Percentiles rank a stretch among this genome's conserved stretches.
These are phyloP conservation scores for Beverwykella pulmonaria DNA, from an alignment of 495 filamentous ascomycete genomes.

Conservation along the genomic window DNA sequence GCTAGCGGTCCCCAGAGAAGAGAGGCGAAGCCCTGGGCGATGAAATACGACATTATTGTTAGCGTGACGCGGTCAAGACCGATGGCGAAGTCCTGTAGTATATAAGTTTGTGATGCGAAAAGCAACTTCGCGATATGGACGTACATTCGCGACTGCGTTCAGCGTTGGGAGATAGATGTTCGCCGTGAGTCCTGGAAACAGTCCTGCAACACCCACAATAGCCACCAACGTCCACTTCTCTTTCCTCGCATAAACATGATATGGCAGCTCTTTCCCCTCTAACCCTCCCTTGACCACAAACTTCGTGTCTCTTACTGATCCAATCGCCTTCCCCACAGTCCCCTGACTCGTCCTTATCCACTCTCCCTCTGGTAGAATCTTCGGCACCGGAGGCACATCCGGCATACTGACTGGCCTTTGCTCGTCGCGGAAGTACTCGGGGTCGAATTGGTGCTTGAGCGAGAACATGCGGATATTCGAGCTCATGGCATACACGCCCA, in stretches of 20 bases:
- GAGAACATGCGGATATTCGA: constrained; percentile 16
- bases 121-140: background rate
- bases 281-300: background rate
- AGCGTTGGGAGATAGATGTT: constrained; percentile 49
- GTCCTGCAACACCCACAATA: constrained; percentile 47
- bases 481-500: constrained; percentile 24
- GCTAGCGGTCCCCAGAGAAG: constrained; percentile 52
- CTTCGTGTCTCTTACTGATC: background rate
- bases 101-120: background rate
- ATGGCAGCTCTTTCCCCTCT: constrained; percentile 4
- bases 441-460: constrained; percentile 17
- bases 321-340: background rate
- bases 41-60: constrained; percentile 44
- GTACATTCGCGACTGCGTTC: constrained; percentile 17
- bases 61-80: background rate
- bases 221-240: constrained; percentile 47
- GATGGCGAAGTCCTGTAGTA: constrained; percentile 9
- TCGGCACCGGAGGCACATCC: background rate
- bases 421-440: constrained; percentile 15
- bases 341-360: background rate
- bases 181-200: constrained; percentile 48
- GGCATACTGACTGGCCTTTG: background rate
- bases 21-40: constrained; percentile 54
- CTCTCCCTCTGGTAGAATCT: background rate
- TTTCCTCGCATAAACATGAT: constrained; percentile 41